Evolutionary conservation across 768 basidiomycete genomes (phyloP).

Genomic region (Kwoniella bestiolae): DNA sequence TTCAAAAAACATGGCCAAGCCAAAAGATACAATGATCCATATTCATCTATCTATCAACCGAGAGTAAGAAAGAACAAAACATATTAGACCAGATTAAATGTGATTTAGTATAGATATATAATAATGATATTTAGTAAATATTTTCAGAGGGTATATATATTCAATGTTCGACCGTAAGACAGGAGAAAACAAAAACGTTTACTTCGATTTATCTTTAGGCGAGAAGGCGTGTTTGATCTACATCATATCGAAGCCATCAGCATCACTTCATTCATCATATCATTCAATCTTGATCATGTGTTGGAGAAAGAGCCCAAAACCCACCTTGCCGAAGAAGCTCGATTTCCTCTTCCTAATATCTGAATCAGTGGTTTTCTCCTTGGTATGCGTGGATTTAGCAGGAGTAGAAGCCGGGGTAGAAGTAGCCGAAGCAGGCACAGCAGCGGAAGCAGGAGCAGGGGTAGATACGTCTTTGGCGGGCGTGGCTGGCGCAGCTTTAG

Average conservation of each 20-base stretch:
- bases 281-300: not conserved
- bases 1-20: not conserved
- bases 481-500: slow-evolving; percentile 33
- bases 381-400: slow-evolving; percentile 32
- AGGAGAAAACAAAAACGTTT: not conserved
- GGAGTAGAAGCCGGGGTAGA: slow-evolving; percentile 44
- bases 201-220: slow-evolving; percentile 49
- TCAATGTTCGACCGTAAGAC: not conserved
- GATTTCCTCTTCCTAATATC: slow-evolving; percentile 53
- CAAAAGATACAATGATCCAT: not conserved
- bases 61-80: not conserved
- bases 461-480: slow-evolving; percentile 18
- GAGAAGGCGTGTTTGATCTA: slow-evolving; percentile 51
- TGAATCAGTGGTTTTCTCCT: slow-evolving; percentile 26
- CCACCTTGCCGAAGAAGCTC: slow-evolving; percentile 52
- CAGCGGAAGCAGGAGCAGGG: slow-evolving; percentile 27
- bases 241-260: slow-evolving; percentile 5
- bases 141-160: not conserved
- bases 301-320: not conserved
- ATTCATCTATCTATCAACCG: not conserved
- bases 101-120: not conserved
- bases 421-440: slow-evolving; percentile 30
- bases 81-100: not conserved
- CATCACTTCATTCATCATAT: not conserved
- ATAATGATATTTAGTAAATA: not conserved